A percentile compares a stretch with the other conserved stretches of the same genome.
Conservation (phyloP, 768 basidiomycete genomes). For the Rhizopogon roseolus region DNA sequence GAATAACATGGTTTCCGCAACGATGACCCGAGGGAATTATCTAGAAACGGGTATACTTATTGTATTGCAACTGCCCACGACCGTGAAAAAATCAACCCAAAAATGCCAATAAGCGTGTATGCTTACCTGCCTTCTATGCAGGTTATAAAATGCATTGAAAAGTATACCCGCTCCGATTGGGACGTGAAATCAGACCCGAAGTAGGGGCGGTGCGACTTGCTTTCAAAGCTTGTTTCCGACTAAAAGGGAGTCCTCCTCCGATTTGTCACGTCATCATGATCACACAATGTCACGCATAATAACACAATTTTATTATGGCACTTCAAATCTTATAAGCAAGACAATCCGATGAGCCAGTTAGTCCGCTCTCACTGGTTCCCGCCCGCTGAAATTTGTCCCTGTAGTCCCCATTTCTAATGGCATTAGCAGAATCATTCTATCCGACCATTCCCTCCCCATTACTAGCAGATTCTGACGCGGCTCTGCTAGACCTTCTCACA, state of each 20-base stretch:
- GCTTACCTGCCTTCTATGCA: not conserved
- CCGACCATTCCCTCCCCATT: slow-evolving; percentile 23
- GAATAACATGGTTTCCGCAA: not conserved
- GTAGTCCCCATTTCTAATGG: slow-evolving; percentile 12
- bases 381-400: not conserved
- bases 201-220: too few relatives aligned
- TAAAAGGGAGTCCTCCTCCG: not conserved
- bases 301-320: not conserved
- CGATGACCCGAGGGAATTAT: not conserved
- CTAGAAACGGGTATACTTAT: not conserved
- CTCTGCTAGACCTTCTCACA: slow-evolving; percentile 63
- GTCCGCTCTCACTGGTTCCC: not conserved
- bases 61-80: not conserved
- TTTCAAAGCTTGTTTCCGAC: not conserved
- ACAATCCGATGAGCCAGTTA: not conserved
- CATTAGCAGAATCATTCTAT: slow-evolving; percentile 20
- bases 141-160: not conserved
- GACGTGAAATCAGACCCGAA: too few relatives aligned
- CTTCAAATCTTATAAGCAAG: slow-evolving; percentile 4
- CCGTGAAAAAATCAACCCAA: not conserved
- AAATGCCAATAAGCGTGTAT: not conserved
- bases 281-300: not conserved
- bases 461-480: slow-evolving; percentile 43
- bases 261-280: not conserved
- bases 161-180: too few relatives aligned